A percentile compares a stretch with the other conserved stretches of the same genome.
phyloP scores from a whole-genome alignment of 805 yeast genomes.

The Candida glaebosa region DNA sequence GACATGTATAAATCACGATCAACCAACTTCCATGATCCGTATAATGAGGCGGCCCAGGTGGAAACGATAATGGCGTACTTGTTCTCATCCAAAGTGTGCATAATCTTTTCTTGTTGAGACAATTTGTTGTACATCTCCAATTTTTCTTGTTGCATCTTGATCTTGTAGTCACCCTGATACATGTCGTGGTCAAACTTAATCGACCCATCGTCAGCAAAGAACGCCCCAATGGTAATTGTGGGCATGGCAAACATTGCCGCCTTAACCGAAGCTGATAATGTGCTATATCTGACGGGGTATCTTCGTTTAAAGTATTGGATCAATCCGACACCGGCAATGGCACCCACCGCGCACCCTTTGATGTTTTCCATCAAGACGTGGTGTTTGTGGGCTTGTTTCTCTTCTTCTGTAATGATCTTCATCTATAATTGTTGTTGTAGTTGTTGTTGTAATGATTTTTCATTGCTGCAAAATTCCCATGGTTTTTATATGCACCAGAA shows the following conservation, averaged over 20 bases:
- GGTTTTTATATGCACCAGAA: not conserved
- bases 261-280: conserved; percentile 32
- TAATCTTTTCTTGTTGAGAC: conserved; percentile 45
- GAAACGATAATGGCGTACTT: conserved; percentile 67
- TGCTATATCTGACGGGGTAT: conserved; percentile 47
- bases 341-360: conserved; percentile 58
- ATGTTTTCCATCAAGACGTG: conserved; percentile 58
- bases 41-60: conserved; percentile 78
- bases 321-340: conserved; percentile 51
- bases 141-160: conserved; percentile 42
- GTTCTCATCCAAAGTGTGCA: conserved; percentile 48
- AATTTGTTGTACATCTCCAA: conserved; percentile 50
- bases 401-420: conserved; percentile 68
- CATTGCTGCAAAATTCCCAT: not conserved
- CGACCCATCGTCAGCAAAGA: conserved; percentile 71
- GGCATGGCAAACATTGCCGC: conserved; percentile 71
- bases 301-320: conserved; percentile 36
- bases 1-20: conserved; percentile 71
- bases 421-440: conserved; percentile 31
- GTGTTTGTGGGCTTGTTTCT: conserved; percentile 60
- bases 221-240: conserved; percentile 57
- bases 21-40: conserved; percentile 70
- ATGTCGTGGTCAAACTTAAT: conserved; percentile 57
- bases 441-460: not conserved
- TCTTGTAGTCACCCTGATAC: conserved; percentile 50